Conservation (phyloP, 192 early-diverging fungal genomes). For the Allomyces javanicus region DNA sequence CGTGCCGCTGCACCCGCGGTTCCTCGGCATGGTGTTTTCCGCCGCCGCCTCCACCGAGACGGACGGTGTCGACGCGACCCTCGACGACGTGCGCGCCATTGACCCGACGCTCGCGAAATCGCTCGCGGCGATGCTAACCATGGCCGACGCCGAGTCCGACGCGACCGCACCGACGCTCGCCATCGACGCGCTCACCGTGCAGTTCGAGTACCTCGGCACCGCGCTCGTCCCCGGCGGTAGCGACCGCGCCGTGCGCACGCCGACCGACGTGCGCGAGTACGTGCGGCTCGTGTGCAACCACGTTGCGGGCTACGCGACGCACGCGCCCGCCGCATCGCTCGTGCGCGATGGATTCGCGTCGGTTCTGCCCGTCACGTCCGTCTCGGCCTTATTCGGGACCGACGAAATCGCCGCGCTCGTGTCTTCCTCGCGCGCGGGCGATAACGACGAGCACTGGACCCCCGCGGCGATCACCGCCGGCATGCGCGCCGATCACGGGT, state of each 20-base stretch:
- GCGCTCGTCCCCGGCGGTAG: not conserved
- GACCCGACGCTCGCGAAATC: not conserved
- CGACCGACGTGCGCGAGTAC: not conserved
- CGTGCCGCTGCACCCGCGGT: slow-evolving; percentile 50
- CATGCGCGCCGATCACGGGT: not conserved
- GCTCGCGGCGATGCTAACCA: not conserved
- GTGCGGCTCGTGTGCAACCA: not conserved
- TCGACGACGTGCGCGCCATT: not conserved
- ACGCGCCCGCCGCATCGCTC: not conserved
- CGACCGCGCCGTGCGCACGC: not conserved
- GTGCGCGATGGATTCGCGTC: not conserved
- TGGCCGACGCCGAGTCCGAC: not conserved
- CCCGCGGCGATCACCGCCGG: not conserved
- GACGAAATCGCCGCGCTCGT: not conserved
- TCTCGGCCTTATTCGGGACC: not conserved
- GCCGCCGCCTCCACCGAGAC: slow-evolving; percentile 3
- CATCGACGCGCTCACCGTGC: not conserved
- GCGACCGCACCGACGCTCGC: too few species aligned
- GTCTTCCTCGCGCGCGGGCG: not conserved
- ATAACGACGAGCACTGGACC: not conserved
- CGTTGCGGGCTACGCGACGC: not conserved
- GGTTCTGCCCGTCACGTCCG: not conserved
- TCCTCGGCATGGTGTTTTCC: slow-evolving; percentile 49
- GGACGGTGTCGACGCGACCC: not conserved
- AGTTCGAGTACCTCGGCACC: not conserved